Evolutionary conservation across 768 basidiomycete species (phyloP), one percentile per base, ranked within the genome.

Genomic region (Tulasnella sp.): DNA sequence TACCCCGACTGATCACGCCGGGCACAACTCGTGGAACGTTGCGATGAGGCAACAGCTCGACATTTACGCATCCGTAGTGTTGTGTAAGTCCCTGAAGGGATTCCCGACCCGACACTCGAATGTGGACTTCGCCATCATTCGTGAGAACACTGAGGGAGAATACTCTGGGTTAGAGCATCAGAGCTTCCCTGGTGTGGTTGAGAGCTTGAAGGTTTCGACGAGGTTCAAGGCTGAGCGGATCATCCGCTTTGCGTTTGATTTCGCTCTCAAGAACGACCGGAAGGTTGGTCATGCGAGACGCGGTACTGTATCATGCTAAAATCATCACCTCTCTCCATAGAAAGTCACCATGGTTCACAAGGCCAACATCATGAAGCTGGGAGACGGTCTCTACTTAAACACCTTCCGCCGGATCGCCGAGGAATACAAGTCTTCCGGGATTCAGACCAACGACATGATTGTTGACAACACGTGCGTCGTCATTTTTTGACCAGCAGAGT

Each of bases 301-400:
- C 19, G 5, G 2, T 38, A 30, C 32, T 41, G 55, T 63, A 49
- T 27, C 24, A 51, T 51, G 21, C 19, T 19, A 15, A 13, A 10
- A 48, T 21, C 38, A 13, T 13, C 24, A 13, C 21, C 19, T 42
- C 48, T 45, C 45, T 32, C 38, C 48, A 26, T 29, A 95, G 92
- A 98, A 95, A 87, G 95, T 99, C 66, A 99, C 96, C 43, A 97
- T 94, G 69, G 93, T 99, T 47, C 96, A 99, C 83, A 99, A 99
- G 75, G 96, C 96, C 68, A 98, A 98, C 78, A 99, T 99, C 78
- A 99, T 99, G 96, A 99, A 99, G 74, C 85, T 97, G 67, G 95
- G 95, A 72, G 96, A 98, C 69, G 96, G 96, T 73, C 82, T 99
- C 44, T 98, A 98, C 85, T 81, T 98, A 67, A 94, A 92, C 74